phyloP scores from a whole-genome alignment of 148 eudicot genomes.

The Vaccinium corymbosum region DNA sequence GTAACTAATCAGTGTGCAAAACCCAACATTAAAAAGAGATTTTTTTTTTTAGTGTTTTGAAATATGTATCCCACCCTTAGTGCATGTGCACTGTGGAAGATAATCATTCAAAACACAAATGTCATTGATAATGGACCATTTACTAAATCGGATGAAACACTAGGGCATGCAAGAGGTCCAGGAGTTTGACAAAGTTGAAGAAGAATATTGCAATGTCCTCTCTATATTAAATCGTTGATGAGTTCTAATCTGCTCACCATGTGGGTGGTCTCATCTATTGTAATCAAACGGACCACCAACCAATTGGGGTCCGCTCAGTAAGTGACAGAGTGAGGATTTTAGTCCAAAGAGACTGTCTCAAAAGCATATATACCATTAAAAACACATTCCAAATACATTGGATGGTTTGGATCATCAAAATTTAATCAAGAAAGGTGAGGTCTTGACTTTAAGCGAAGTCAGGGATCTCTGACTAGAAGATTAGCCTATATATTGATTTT shows the following conservation, averaged over 20 bases:
- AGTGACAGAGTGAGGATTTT: too few species aligned
- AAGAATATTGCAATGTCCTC: neutral
- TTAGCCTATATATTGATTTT: too few species aligned
- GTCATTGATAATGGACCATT: neutral
- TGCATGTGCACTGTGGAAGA: neutral
- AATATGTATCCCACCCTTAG: neutral
- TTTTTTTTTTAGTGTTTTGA: neutral
- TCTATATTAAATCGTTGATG: neutral
- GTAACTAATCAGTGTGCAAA: neutral
- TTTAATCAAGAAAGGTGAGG: too few species aligned
- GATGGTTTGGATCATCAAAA: too few species aligned
- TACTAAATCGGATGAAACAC: neutral
- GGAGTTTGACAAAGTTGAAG: neutral
- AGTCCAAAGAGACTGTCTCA: too few species aligned
- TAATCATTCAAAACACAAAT: neutral
- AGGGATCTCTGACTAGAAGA: too few species aligned
- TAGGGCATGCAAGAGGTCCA: neutral
- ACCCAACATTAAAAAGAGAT: neutral
- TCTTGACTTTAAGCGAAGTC: too few species aligned
- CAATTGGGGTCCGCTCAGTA: neutral
- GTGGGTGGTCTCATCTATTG: neutral
- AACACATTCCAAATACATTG: too few species aligned
- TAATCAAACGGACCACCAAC: neutral
- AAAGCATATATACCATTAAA: too few species aligned
- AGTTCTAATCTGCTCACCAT: neutral